Base-by-base conservation (phyloP, 345 rosid genomes). In the Citrus cavaleriei region DNA sequence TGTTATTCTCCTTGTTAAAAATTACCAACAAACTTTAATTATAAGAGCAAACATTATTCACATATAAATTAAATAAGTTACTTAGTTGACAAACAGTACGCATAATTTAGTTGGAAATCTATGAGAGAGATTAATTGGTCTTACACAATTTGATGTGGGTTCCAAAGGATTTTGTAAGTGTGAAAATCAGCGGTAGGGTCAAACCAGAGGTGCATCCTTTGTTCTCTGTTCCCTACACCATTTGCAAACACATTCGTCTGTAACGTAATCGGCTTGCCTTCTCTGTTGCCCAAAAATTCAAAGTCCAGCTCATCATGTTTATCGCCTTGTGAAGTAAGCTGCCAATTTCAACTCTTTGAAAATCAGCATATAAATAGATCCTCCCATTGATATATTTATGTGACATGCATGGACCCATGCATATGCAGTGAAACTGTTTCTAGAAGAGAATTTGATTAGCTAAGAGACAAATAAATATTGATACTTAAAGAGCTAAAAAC, bases 121-220 rank as follows among this genome's bases (percentile, higher is more conserved):
- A 21, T 18, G n/a, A 73, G 21, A 54, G 65, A 28, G 78, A 62
- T 28, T 46, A 12, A 37, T 25, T 35, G 6, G 70, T 40, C 94
- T 54, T 88, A 94, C 98, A 90, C 92, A 66, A 91, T 87, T 51
- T 93, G 98, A 75, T 83, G 85, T 70, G 79, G 74, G 80, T 94
- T 94, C 96, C 97, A 94, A 28, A 94, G 93, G 74, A 93, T 74
- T 13, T 70, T 49, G 77, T 94, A 93, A 46, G 77, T 79, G 70
- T 91, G 97, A 73, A 85, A 93, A 49, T 87, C 87, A 6, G 84
- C 78, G 0, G 85, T 80, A 1, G 96, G 96, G 73, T 93, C 88
- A 72, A 94, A 94, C 98, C 93, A 94, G 51, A 89, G 91, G 30
- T 25, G 28, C 59, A 83, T 25, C 76, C 87, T 85, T 80, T 94